Evolutionary conservation across 2,329 filamentous ascomycete genomes (phyloP).

Genomic region (Davidsoniella virescens): DNA sequence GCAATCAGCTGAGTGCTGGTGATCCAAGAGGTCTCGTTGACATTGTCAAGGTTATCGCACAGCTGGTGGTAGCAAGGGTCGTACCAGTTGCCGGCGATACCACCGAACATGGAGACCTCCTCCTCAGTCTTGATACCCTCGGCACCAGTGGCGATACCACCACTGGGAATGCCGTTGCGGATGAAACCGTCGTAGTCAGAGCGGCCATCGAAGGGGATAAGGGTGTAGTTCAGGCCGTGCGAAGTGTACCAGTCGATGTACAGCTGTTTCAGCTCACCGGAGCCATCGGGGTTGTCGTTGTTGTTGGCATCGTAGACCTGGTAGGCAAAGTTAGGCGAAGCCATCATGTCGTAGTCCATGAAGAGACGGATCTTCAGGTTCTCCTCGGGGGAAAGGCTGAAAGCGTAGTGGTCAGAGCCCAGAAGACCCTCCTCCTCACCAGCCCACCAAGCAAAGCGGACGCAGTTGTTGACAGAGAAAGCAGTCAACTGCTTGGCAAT

Average conservation of each 20-base stretch:
- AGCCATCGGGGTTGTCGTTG: conserved; percentile 51
- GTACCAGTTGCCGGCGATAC: conserved; percentile 43
- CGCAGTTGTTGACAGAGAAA: conserved; percentile 46
- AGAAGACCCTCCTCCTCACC: conserved; percentile 51
- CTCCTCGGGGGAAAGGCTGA: conserved; percentile 36
- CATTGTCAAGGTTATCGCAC: conserved; percentile 41
- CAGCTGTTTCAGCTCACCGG: conserved; percentile 49
- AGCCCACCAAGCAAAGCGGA: conserved; percentile 53
- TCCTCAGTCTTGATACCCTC: conserved; percentile 58
- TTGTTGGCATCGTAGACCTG: conserved; percentile 60
- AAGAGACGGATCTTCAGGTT: conserved; percentile 47
- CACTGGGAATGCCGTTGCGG: conserved; percentile 52
- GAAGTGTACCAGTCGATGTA: conserved; percentile 51
- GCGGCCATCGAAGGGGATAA: conserved; percentile 61
- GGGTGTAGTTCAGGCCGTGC: conserved; percentile 47
- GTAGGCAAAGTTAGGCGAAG: conserved; percentile 48
- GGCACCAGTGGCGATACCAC: conserved; percentile 63
- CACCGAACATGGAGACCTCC: conserved; percentile 54
- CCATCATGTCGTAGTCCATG: conserved; percentile 58
- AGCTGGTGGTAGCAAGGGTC: conserved; percentile 47
- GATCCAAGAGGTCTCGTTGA: conserved; percentile 44
- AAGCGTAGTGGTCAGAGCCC: conserved; percentile 46
- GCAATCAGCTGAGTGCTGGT: conserved; percentile 51
- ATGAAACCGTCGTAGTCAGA: conserved; percentile 72
- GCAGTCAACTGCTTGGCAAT: conserved; percentile 41